phyloP scores from a whole-genome alignment of 371 early-diverging fungal genomes.

The Syncephalis fuscata region DNA sequence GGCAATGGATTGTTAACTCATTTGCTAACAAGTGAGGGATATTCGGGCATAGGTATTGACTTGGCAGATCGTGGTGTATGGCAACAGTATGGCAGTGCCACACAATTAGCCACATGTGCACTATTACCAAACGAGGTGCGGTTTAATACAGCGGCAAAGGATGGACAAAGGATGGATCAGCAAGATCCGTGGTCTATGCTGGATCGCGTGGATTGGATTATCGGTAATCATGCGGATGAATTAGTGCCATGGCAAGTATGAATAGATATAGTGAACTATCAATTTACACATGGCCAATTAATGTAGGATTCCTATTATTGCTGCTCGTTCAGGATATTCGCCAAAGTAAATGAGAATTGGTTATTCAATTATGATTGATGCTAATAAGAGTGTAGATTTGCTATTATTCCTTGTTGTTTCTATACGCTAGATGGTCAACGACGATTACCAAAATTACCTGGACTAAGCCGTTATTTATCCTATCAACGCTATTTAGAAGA shows the following conservation, averaged over 20 bases:
- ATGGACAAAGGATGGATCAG: too few relatives aligned
- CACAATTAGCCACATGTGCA: conserved; percentile 8
- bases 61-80: conserved; percentile 62
- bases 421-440: conserved; percentile 49
- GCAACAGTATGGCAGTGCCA: conserved; percentile 20
- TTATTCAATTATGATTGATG: conserved; percentile 4
- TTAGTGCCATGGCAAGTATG: conserved; percentile 52
- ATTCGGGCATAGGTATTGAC: conserved; percentile 65
- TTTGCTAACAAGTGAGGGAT: conserved; percentile 61
- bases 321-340: conserved; percentile 32
- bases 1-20: conserved; percentile 82
- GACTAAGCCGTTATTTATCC: conserved; percentile 47
- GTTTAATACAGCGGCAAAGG: too few relatives aligned
- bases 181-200: too few relatives aligned
- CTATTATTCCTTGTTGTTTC: conserved; percentile 72
- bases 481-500: conserved; percentile 45
- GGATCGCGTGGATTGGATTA: conserved; percentile 54
- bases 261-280: conserved; percentile 1
- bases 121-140: neutral
- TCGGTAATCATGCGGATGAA: conserved; percentile 87
- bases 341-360: conserved; percentile 24
- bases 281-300: conserved; percentile 15
- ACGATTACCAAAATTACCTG: conserved; percentile 18
- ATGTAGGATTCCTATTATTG: conserved; percentile 51
- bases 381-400: conserved; percentile 21